A percentile compares a stretch with the other conserved stretches of the same genome.
Conservation (phyloP, 1,139 yeast genomes). For the Pichia sp. region DNA sequence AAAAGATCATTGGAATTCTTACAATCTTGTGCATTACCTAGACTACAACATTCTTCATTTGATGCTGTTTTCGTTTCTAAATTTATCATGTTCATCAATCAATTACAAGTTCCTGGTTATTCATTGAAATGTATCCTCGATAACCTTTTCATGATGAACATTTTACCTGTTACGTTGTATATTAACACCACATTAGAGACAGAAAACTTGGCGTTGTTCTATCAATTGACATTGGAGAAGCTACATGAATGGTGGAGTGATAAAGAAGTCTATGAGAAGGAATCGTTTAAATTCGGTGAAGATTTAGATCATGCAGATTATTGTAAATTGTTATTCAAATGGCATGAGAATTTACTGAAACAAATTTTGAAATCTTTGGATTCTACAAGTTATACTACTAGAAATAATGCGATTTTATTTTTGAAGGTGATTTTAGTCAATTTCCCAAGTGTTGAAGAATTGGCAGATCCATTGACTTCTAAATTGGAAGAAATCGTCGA, state of each 20-base stretch:
- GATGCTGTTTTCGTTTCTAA: slow-evolving; percentile 77
- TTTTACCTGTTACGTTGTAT: slow-evolving; percentile 54
- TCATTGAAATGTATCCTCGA: slow-evolving; percentile 46
- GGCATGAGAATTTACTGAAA: slow-evolving; percentile 51
- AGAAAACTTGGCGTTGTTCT: slow-evolving; percentile 79
- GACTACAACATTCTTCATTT: slow-evolving; percentile 75
- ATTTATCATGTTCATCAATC: slow-evolving; percentile 55
- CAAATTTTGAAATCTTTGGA: slow-evolving; percentile 50
- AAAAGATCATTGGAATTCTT: slow-evolving; percentile 33
- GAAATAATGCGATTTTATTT: slow-evolving; percentile 78
- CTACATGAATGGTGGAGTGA: slow-evolving; percentile 41
- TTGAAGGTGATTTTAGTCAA: slow-evolving; percentile 60
- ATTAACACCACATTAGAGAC: slow-evolving; percentile 78
- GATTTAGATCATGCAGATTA: slow-evolving; percentile 37
- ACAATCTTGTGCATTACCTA: slow-evolving; percentile 70
- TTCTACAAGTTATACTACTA: slow-evolving; percentile 70
- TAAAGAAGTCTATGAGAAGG: slow-evolving; percentile 29
- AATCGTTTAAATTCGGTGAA: slow-evolving; percentile 32
- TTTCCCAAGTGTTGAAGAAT: slow-evolving; percentile 70
- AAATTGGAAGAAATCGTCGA: slow-evolving; percentile 48
- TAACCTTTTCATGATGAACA: slow-evolving; percentile 46
- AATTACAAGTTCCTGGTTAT: slow-evolving; percentile 42
- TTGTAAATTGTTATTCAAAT: slow-evolving; percentile 46
- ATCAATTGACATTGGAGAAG: slow-evolving; percentile 50
- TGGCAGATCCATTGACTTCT: slow-evolving; percentile 54